A percentile compares a stretch with the other conserved stretches of the same genome.
These are phyloP conservation scores for Calonectria pteridis DNA, from an alignment of 2,329 filamentous ascomycete genomes.

Conservation along the genomic window DNA sequence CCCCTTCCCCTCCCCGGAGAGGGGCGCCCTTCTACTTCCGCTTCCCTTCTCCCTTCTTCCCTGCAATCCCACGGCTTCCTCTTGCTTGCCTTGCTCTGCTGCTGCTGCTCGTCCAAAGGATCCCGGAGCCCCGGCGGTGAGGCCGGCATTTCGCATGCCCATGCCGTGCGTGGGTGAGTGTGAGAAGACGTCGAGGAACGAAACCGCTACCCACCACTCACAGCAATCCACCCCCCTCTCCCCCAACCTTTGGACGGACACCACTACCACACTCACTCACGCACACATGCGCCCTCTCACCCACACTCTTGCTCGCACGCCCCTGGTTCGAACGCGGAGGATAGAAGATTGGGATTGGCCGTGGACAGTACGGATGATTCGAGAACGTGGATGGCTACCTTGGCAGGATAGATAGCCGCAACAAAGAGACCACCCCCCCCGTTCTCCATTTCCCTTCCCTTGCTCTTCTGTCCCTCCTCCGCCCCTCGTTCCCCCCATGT, in stretches of 20 bases:
- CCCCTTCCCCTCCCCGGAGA: neutral
- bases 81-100: neutral
- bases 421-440: neutral
- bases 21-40: neutral
- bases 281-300: neutral
- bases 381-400: slow-evolving; percentile 3
- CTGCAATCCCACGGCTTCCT: neutral
- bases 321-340: neutral
- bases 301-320: neutral
- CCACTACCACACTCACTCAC: neutral
- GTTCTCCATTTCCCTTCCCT: no score
- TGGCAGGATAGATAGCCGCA: slow-evolving; percentile 4
- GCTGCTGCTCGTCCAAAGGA: neutral
- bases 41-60: neutral
- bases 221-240: neutral
- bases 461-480: no score
- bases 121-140: slow-evolving; percentile 6
- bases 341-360: neutral
- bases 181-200: neutral
- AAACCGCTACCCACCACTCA: neutral
- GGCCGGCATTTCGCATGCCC: neutral
- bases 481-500: neutral
- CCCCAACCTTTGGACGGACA: neutral
- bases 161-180: no score
- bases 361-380: neutral